Evolutionary conservation across 108 stramenopile genomes (phyloP).

Genomic region (Skeletonema potamos): DNA sequence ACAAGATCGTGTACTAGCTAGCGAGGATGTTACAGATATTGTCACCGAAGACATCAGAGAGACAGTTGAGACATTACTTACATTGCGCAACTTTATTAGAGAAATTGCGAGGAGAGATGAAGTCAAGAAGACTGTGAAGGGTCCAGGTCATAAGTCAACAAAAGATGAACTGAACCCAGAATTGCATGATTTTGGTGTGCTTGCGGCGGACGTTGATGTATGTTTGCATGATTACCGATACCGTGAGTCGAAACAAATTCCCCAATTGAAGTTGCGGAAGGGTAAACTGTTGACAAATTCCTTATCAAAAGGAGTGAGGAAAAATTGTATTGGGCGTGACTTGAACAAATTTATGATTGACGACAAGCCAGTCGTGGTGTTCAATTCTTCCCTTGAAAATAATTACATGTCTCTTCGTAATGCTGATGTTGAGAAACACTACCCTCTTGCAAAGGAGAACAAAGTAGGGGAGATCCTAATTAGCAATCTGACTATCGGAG

Average conservation of each 20-base stretch:
- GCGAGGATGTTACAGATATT: constrained; percentile 11
- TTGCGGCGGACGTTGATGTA: constrained; percentile 63
- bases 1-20: constrained; percentile 16
- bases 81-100: constrained; percentile 51
- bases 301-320: constrained; percentile 15
- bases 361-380: constrained; percentile 38
- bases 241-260: constrained; percentile 34
- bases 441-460: constrained; percentile 30
- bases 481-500: constrained; percentile 31
- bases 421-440: constrained; percentile 38
- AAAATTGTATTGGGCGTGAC: constrained; percentile 34
- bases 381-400: constrained; percentile 39
- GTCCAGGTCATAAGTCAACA: constrained; percentile 7
- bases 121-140: constrained; percentile 36
- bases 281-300: constrained; percentile 45
- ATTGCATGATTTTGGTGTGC: constrained; percentile 40
- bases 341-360: constrained; percentile 36
- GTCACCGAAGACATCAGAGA: constrained; percentile 23
- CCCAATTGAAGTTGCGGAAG: constrained; percentile 40
- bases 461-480: constrained; percentile 32
- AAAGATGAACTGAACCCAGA: not conserved
- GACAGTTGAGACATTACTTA: constrained; percentile 49
- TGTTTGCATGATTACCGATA: constrained; percentile 74
- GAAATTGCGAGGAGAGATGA: constrained; percentile 52
- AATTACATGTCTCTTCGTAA: constrained; percentile 36